Evolutionary conservation across 805 yeast genomes (phyloP), one percentile per base, ranked within the genome.

Genomic region (Vanderwaltozyma tropicalis): DNA sequence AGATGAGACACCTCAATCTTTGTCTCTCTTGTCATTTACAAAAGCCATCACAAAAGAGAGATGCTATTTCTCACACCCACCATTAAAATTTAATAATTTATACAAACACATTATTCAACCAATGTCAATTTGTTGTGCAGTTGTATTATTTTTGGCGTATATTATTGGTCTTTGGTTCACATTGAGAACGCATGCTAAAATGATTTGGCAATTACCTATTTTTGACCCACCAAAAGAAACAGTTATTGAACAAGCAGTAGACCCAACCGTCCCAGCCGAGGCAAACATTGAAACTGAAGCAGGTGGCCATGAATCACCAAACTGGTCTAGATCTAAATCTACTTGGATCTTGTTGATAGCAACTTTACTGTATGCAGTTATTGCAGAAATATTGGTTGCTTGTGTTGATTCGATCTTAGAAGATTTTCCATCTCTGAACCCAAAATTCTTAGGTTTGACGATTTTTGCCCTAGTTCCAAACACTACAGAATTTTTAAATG

Each of bases 381-480:
- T 92, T 50, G 98, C 97, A 2, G 97, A 89, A 60, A 85, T 89
- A 29, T 67, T 89, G 45, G 96, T 89, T 28, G 88, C 84, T 54
- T 85, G 87, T 42, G 96, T 89, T 16, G 97, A 92, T 59, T 76
- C 80, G 12, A 96, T 92, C 10, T 66, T 92, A 37, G 67, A 72
- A 35, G 71, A 74, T 44, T 81, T 74, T 56, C 85, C 94, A n/a
- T 43, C 50, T 7, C 76, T 92, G 36, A 74, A 83, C 50, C 95
- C 95, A 15, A 89, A 92, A 54, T 78, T 92, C 54, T 67, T 92
- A 30, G 98, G 98, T 6, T 69, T 92, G 48, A 89, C 97, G 0
- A 82, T 92, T 2, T 92, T 92, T 64, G 97, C 98, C 0, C 66
- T 92, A 31, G 96, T 92, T 20, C 98, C 98, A 11, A 92, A 88